Evolutionary conservation across 1,284 basidiomycete genomes (phyloP), one percentile per base, ranked within the genome.

Genomic region (Thecaphora thlaspeos): DNA sequence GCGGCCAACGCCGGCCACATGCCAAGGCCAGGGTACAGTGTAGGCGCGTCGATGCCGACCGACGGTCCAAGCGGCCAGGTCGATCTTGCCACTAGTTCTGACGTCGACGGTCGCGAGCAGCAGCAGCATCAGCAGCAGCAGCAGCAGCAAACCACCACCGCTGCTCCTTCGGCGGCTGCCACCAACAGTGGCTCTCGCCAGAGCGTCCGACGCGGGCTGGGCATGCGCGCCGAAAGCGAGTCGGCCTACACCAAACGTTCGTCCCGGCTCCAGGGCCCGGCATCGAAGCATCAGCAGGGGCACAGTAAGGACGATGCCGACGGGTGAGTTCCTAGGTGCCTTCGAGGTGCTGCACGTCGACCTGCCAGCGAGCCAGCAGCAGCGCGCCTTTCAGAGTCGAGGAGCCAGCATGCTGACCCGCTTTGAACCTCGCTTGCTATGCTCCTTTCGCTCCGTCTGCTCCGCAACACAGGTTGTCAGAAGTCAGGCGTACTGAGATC

Each of bases 221-320:
- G 62, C 23, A 53, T 60, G 32, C 53, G 62, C 14, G 62, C 62
- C 21, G 62, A 65, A 40, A 65, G 57, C 51, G 62, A 65, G 24
- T 45, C 60, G 28, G 48, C 53, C 10, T 51, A 32, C 32, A 57
- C 41, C 36, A 51, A 55, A 23, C 49, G 56, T 61, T n/a, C 57
- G 54, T 12, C 40, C 57, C 11, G 47, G 54, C 10, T 48, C 52
- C 22, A 61, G 58, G 34, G 57, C 51, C 9, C 62, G 60, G 26
- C 60, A 40, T 40, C 46, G 46, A 34, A 47, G 26, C 17, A 39
- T 28, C 17, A 38, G 17, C 37, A 38, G 7, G 19, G 37, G 5
- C 5, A 15, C 5, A 21, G 17, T 8, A 38, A 21, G 37, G 37
- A 38, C 17, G 37, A 38, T 21, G 17, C 19, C 4, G 37, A 38